A percentile compares a stretch with the other conserved stretches of the same genome.
Evolutionary conservation across 371 early-diverging fungal species (phyloP).

Genomic region (Saksenaea oblongispora): DNA sequence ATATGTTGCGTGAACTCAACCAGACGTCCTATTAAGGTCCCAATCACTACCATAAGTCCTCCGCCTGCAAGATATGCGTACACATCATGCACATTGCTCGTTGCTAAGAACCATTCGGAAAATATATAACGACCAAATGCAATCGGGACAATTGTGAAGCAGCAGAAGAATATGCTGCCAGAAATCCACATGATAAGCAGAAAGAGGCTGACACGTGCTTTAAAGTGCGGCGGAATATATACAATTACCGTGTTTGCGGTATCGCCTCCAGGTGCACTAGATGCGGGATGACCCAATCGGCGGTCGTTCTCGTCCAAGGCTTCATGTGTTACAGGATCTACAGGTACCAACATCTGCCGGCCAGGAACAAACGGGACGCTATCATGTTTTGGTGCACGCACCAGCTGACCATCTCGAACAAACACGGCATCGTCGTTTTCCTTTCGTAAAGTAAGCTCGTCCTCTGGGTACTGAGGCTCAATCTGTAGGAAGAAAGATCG

Average conservation of each 20-base stretch:
- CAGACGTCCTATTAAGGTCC: background rate
- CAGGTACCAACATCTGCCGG: constrained; percentile 67
- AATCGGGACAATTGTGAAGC: constrained; percentile 43
- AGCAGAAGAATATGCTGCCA: constrained; percentile 34
- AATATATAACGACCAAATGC: constrained; percentile 48
- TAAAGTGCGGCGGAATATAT: constrained; percentile 70
- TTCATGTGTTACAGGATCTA: constrained; percentile 49
- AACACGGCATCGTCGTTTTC: constrained; percentile 28
- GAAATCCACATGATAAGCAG: constrained; percentile 58
- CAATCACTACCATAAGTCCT: constrained; percentile 11
- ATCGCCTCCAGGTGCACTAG: constrained; percentile 40
- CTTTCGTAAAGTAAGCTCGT: background rate
- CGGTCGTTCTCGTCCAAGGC: constrained; percentile 56
- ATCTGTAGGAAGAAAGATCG: constrained; percentile 28
- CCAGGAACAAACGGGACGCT: constrained; percentile 65
- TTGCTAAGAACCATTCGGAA: constrained; percentile 14
- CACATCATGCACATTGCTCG: constrained; percentile 53
- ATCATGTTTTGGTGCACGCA: constrained; percentile 60
- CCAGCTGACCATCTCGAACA: constrained; percentile 53
- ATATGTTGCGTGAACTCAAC: background rate
- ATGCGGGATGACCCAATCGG: constrained; percentile 43
- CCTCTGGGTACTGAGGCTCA: background rate
- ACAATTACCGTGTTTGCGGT: constrained; percentile 52
- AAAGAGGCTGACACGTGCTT: constrained; percentile 48
- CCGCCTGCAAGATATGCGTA: constrained; percentile 46